phyloP scores from a whole-genome alignment of 2,329 filamentous ascomycete genomes.

The Epichloe sp. region DNA sequence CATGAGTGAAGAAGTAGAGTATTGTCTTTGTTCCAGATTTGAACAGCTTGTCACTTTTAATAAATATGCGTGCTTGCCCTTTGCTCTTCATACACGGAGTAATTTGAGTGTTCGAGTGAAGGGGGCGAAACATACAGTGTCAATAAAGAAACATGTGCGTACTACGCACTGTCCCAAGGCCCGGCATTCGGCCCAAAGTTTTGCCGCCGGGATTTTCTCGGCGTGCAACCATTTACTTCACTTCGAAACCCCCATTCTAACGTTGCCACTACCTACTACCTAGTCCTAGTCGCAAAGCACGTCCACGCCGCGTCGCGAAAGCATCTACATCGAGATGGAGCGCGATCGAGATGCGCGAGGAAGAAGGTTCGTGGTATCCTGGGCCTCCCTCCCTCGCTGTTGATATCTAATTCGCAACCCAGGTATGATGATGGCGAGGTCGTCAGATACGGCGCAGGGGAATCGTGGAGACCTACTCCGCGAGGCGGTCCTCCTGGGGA shows the following conservation, averaged over 20 bases:
- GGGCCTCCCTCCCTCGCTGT: not conserved
- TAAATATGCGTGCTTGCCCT: too few species aligned
- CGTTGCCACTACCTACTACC: not conserved
- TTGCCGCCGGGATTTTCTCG: not conserved
- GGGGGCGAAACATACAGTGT: not conserved
- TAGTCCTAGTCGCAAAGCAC: not conserved
- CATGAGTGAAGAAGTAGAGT: not conserved
- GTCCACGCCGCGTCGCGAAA: not conserved
- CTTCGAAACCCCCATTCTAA: not conserved
- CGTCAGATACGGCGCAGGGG: constrained; percentile 46
- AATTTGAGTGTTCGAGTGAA: too few species aligned
- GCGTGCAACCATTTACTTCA: too few species aligned
- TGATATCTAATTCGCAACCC: constrained; percentile 6
- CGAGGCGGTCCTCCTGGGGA: constrained; percentile 21
- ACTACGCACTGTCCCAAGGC: not conserved
- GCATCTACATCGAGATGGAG: constrained; percentile 15
- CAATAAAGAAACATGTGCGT: not conserved
- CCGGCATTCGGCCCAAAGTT: not conserved
- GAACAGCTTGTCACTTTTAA: not conserved
- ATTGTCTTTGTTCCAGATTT: too few species aligned
- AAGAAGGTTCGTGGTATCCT: constrained; percentile 17
- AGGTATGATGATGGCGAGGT: constrained; percentile 51
- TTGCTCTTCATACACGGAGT: too few species aligned
- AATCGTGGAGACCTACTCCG: constrained; percentile 47
- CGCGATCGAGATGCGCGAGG: constrained; percentile 23